Evolutionary conservation across 768 basidiomycete genomes (phyloP).

Genomic region (Auricularia sp.): DNA sequence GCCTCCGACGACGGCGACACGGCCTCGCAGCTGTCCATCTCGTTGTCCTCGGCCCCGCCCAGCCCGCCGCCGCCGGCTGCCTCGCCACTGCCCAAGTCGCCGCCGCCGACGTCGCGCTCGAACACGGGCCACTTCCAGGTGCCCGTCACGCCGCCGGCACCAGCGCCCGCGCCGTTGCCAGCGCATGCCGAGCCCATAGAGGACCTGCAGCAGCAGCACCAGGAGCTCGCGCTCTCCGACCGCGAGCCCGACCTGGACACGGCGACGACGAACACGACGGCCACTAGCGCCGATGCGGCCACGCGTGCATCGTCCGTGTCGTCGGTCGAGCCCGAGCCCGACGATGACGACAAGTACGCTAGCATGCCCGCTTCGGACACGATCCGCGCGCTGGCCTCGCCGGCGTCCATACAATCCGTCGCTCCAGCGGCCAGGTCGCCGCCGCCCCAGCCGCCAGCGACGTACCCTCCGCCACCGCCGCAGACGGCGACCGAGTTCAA

Average conservation of each 20-base stretch:
- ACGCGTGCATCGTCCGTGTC: too few species aligned
- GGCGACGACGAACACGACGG: too few species aligned
- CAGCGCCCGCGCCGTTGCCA: background rate
- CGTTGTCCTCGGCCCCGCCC: constrained; percentile 52
- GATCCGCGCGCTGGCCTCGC: constrained; percentile 12
- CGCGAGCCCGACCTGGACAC: too few species aligned
- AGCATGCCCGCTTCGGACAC: background rate
- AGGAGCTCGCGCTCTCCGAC: too few species aligned
- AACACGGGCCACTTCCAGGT: background rate
- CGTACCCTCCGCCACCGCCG: constrained; percentile 5
- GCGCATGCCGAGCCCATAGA: background rate
- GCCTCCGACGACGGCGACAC: constrained; percentile 50
- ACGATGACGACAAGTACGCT: background rate
- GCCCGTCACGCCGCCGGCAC: background rate
- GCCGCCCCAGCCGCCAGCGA: constrained; percentile 42
- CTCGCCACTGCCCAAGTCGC: constrained; percentile 10
- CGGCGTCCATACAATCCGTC: constrained; percentile 21
- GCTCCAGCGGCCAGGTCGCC: constrained; percentile 30
- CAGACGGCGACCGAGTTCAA: constrained; percentile 41
- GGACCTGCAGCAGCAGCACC: background rate
- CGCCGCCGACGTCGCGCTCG: constrained; percentile 1
- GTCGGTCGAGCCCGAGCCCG: background rate
- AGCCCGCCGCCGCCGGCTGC: constrained; percentile 9
- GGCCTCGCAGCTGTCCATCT: constrained; percentile 69
- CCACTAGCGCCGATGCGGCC: too few species aligned